A percentile compares a stretch with the other conserved stretches of the same genome.
Evolutionary conservation across 2,329 filamentous ascomycete genomes (phyloP).

Genomic region (Botryotinia convoluta): DNA sequence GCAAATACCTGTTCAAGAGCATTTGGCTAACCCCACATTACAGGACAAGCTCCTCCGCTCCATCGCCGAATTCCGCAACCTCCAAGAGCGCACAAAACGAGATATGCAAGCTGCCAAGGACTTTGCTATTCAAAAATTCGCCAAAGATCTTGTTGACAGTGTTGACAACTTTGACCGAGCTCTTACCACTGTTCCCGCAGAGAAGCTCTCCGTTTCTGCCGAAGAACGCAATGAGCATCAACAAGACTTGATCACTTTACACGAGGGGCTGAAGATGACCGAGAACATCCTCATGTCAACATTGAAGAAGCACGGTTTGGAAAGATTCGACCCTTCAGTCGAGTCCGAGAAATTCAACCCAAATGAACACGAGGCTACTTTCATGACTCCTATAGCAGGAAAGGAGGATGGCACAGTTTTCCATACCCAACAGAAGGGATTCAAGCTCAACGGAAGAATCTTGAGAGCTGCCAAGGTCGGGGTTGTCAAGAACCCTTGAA

Average conservation of each 20-base stretch:
- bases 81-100: constrained; percentile 89
- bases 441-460: constrained; percentile 85
- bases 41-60: constrained; percentile 94
- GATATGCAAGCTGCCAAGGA: constrained; percentile 84
- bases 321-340: constrained; percentile 74
- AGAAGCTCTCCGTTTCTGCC: constrained; percentile 60
- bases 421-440: constrained; percentile 92
- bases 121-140: constrained; percentile 93
- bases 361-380: constrained; percentile 93
- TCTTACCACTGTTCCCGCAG: constrained; percentile 70
- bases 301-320: constrained; percentile 89
- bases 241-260: constrained; percentile 74
- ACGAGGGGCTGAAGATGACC: constrained; percentile 94
- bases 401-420: constrained; percentile 92
- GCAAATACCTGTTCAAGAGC: constrained; percentile 6
- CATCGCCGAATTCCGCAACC: constrained; percentile 95
- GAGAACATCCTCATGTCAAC: constrained; percentile 83
- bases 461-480: constrained; percentile 93
- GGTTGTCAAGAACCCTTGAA: constrained; percentile 74
- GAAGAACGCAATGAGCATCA: constrained; percentile 51
- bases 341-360: constrained; percentile 87
- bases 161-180: constrained; percentile 98
- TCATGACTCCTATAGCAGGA: constrained; percentile 82
- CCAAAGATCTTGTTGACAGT: constrained; percentile 89
- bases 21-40: constrained; percentile 16